Conservation (phyloP, 1,139 yeast genomes). For the Hemisphaericaspora xylofermentans region DNA sequence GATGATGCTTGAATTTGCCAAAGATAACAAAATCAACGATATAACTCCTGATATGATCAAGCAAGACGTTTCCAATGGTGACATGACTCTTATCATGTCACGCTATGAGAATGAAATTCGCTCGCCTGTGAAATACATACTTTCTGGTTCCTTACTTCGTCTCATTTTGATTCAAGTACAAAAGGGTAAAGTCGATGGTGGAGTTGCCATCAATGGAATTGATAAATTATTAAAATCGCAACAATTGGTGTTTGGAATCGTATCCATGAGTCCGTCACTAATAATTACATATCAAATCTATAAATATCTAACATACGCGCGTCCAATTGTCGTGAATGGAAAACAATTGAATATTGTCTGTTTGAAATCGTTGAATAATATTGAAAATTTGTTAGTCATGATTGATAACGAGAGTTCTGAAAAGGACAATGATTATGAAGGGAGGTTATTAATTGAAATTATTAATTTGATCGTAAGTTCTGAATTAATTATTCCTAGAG, state of each 20-base stretch:
- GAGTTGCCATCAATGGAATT: conserved; percentile 84
- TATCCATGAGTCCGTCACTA: conserved; percentile 82
- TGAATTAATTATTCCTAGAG: conserved; percentile 44
- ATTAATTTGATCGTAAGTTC: conserved; percentile 54
- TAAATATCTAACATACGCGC: conserved; percentile 26
- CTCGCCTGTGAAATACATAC: conserved; percentile 62
- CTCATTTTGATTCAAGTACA: conserved; percentile 85
- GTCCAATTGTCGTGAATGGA: conserved; percentile 42
- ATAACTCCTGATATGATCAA: conserved; percentile 24
- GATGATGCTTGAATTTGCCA: conserved; percentile 78
- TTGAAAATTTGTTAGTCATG: conserved; percentile 52
- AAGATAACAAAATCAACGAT: conserved; percentile 35
- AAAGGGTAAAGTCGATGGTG: conserved; percentile 94
- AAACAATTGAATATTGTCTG: conserved; percentile 44
- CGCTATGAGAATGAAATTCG: conserved; percentile 77
- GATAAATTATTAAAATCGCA: conserved; percentile 87
- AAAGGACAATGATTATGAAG: conserved; percentile 33
- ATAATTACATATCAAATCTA: conserved; percentile 51
- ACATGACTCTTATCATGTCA: conserved; percentile 74
- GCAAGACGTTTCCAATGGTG: conserved; percentile 58
- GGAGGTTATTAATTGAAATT: conserved; percentile 58
- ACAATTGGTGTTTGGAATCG: conserved; percentile 86
- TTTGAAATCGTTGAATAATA: conserved; percentile 52
- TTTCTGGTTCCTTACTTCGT: conserved; percentile 70
- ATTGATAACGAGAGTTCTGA: conserved; percentile 13